Conservation (phyloP, 352 stramenopile genomes). For the Albugo candida region DNA sequence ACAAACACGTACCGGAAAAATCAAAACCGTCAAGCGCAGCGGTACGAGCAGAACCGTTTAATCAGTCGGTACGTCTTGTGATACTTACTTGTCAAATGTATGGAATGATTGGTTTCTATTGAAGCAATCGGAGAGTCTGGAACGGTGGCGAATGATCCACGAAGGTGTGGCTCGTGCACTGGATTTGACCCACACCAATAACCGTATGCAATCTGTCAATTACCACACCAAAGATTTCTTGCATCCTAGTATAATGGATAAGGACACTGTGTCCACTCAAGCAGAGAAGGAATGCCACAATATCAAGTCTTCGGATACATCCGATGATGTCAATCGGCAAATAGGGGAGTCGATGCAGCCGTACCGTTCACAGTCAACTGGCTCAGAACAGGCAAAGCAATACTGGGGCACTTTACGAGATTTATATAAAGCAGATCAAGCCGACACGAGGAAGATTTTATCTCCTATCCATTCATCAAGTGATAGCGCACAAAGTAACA, state of each 20-base stretch:
- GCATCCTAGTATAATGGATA: too few species aligned
- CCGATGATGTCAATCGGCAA: too few species aligned
- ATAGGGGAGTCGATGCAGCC: constrained; percentile 44
- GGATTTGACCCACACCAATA: background rate
- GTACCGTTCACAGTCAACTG: constrained; percentile 26
- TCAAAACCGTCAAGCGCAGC: too few species aligned
- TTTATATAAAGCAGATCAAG: constrained; percentile 22
- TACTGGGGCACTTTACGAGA: constrained; percentile 52
- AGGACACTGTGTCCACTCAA: constrained; percentile 12
- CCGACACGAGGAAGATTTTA: too few species aligned
- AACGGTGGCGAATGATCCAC: constrained; percentile 38
- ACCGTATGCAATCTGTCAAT: background rate
- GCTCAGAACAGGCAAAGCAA: constrained; percentile 26
- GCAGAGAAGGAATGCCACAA: constrained; percentile 52
- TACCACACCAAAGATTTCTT: constrained; percentile 25
- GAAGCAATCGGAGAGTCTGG: background rate
- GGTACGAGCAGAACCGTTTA: background rate
- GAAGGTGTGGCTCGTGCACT: constrained; percentile 44
- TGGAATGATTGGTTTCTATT: background rate
- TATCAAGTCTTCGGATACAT: constrained; percentile 32
- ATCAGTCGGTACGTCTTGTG: constrained; percentile 8
- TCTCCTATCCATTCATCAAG: too few species aligned
- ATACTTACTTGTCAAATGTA: constrained; percentile 1
- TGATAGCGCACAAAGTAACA: background rate
- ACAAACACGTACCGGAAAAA: too few species aligned